Evolutionary conservation across 257 asterid species (phyloP).

Genomic region (Misopates orontium): DNA sequence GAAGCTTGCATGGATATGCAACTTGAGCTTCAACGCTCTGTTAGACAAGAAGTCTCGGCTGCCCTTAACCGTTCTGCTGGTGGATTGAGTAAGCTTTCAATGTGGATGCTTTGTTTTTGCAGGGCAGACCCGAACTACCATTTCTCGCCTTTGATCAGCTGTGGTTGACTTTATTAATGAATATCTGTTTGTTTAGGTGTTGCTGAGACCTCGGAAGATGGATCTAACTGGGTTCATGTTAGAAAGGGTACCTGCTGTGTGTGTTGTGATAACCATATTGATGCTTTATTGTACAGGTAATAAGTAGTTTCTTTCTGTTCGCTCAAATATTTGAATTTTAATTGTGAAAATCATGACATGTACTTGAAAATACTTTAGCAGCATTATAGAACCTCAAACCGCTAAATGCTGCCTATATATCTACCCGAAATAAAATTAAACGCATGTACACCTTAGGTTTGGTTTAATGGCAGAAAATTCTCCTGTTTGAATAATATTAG

Average conservation of each 20-base stretch:
- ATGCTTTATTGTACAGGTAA: conserved; percentile 90
- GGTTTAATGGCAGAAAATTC: no score
- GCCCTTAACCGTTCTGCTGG: conserved; percentile 80
- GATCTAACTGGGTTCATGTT: conserved; percentile 80
- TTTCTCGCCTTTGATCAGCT: no score
- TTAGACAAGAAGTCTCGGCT: conserved; percentile 95
- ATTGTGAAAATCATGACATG: no score
- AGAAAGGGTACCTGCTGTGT: conserved; percentile 96
- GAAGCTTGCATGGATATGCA: conserved; percentile 99
- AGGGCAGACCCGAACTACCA: neutral
- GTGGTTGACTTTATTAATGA: no score
- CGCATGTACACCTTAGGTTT: no score
- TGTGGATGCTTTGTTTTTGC: conserved; percentile 8
- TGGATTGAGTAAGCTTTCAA: conserved; percentile 52
- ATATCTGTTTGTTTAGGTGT: conserved; percentile 41
- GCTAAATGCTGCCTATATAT: no score
- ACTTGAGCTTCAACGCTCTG: conserved; percentile 92
- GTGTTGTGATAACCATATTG: conserved; percentile 91
- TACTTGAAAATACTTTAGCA: neutral
- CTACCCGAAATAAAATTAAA: no score
- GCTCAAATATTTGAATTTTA: no score
- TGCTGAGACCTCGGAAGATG: conserved; percentile 74
- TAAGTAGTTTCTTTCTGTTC: no score
- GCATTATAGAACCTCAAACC: no score
- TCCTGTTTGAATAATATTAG: no score